Percentiles rank a stretch among this genome's conserved stretches.
Evolutionary conservation across 1,284 basidiomycete genomes (phyloP).

Genomic region (Microbotryum intermedium): DNA sequence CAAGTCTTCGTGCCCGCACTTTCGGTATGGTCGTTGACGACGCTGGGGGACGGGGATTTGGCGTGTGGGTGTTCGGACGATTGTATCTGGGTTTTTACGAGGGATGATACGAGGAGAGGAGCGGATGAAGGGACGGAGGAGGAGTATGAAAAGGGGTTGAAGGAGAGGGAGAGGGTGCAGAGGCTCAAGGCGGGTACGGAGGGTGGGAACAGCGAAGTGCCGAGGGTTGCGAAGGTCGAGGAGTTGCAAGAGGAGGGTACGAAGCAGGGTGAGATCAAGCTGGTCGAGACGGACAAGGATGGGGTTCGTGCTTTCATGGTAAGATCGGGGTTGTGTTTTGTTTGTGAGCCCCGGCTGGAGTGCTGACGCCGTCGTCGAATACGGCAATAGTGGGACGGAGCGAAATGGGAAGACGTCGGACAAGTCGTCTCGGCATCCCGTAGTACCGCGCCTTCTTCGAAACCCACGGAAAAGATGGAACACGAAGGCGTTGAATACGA

Average conservation of each 20-base stretch:
- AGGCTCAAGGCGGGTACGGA: neutral
- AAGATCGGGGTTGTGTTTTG: constrained; percentile 17
- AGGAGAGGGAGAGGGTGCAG: neutral
- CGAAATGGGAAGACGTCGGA: constrained; percentile 82
- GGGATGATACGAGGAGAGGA: constrained; percentile 55
- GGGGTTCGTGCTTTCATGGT: constrained; percentile 77
- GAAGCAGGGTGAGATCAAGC: constrained; percentile 82
- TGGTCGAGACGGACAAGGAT: constrained; percentile 57
- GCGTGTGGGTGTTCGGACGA: constrained; percentile 83
- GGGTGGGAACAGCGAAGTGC: neutral
- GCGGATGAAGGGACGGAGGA: constrained; percentile 52
- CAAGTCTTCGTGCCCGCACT: constrained; percentile 83
- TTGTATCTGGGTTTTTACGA: constrained; percentile 77
- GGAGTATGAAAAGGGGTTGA: constrained; percentile 22
- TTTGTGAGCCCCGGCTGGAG: neutral
- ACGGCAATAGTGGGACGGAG: constrained; percentile 60
- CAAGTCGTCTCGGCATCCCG: constrained; percentile 88
- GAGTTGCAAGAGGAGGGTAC: constrained; percentile 49
- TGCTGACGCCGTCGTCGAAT: neutral
- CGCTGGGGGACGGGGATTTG: constrained; percentile 78
- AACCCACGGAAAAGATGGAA: neutral
- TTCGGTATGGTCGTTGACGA: constrained; percentile 79
- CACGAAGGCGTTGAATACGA: constrained; percentile 83
- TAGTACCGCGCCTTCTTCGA: neutral
- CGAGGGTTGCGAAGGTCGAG: neutral